Base-by-base conservation (phyloP, 495 filamentous ascomycete genomes). In the Parathielavia hyrcaniae region DNA sequence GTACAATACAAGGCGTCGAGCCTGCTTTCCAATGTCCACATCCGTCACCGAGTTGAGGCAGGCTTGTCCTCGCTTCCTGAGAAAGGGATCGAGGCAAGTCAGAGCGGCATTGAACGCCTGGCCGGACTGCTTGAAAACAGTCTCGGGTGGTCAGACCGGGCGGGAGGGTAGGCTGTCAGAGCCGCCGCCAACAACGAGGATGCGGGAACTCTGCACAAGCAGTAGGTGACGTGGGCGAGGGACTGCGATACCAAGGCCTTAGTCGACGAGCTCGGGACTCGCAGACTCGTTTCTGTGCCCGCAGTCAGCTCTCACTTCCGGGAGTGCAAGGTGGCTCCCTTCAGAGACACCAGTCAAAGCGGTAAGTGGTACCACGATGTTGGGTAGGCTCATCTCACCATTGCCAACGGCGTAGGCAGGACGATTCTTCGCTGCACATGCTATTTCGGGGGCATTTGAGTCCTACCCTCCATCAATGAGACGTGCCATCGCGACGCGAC, bases 1-100 rank as follows among this genome's bases (percentile, higher is more conserved):
- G 63, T 61, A 65, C 58, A 64, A 55, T 64, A 64, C 62, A 64
- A 61, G 43, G 43, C 57, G 36, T 55, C 39, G 39, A 32, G 9
- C 19, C 35, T 30, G 26, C 26, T 30, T 30, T 45, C 50, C 41
- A 53, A 48, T 23, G 43, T 40, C 39, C 49, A 40, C 17, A 34
- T 23, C 39, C 36, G 40, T 34, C 12, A 47, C 19, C 45, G 38
- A 47, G 38, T 23, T 41, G 17, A 11, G 17, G 6, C 17, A 23
- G 20, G 26, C 6, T 30, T 9, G n/a, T 22, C 14, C 9, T 5
- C 1, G 14, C 11, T 39, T 44, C 41, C 23, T 26, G 34, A 30
- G 26, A 4, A 39, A 16, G 19, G 36, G n/a, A 30, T 16, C 44
- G 23, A 41, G 34, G 43, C 39, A 12, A 1, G 10, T n/a, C 40